These are phyloP conservation scores for Catenaria anguillulae DNA, from an alignment of 371 early-diverging fungal species.

Conservation along the genomic window DNA sequence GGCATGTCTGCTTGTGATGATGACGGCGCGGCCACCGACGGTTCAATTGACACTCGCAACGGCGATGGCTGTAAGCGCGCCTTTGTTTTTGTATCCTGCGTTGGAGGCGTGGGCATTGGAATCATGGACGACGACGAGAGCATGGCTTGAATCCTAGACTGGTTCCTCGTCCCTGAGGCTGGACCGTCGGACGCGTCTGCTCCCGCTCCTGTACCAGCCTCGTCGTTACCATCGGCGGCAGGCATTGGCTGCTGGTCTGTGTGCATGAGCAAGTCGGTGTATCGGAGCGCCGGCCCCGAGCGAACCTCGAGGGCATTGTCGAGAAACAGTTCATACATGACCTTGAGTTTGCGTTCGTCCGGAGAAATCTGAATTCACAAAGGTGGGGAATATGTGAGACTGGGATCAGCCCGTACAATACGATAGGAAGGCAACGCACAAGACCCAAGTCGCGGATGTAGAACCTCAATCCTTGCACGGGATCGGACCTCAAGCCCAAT, in stretches of 20 bases:
- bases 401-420: background rate
- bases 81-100: too few species aligned
- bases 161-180: too few species aligned
- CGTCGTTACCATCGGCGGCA: background rate
- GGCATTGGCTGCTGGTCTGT: background rate
- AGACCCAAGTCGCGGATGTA: background rate
- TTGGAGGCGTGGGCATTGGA: too few species aligned
- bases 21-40: too few species aligned
- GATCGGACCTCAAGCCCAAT: background rate
- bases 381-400: background rate
- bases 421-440: background rate
- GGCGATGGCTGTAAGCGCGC: too few species aligned
- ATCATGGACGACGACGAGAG: too few species aligned
- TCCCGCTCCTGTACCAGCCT: background rate
- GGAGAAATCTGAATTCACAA: background rate
- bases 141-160: too few species aligned
- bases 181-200: too few species aligned
- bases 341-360: constrained; percentile 4
- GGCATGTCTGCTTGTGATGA: too few species aligned
- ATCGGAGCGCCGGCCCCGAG: background rate
- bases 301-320: background rate
- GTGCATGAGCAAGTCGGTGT: background rate
- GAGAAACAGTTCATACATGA: background rate
- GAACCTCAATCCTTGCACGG: background rate
- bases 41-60: too few species aligned